Evolutionary conservation across 208 protist species (phyloP), one percentile per base, ranked within the genome.

Genomic region (Wallacemonas sp.): DNA sequence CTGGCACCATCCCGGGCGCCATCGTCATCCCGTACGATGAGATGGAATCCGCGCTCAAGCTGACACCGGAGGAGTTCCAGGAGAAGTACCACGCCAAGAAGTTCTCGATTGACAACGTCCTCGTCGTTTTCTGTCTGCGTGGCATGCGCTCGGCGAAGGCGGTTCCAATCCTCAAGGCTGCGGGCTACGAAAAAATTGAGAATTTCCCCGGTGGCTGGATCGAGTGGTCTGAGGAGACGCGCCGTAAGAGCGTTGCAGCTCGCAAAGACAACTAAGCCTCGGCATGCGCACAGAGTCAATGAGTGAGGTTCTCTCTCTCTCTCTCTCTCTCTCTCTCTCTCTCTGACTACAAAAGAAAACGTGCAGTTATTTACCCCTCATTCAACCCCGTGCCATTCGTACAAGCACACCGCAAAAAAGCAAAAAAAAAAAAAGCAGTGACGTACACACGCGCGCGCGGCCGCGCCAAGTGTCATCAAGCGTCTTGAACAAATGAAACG

Each of bases 81-180:
- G 44, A 2, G 0, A 33, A 57, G 43, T 67, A 67, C 61, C 5
- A 54, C 9, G 36, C 27, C 0, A 23, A 54, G 24, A 70, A 70
- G 27, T 61, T 61, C 21, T 21, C 9, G 26, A 61, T 58, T 16
- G 52, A 63, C 23, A 54, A 44, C 29, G 16, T 36, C 29, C 33
- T 70, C 17, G 41, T 70, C 34, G 33, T 70, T 30, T 70, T 58
- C 36, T 70, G 65, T 46, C 52, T 63, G 14, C 41, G 49, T 21
- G 65, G 65, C n/a, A 48, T 61, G 54, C 65, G 65, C 38, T 47
- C 65, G 2, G 23, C 30, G 3, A 62, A 61, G 33, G 65, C 65
- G 21, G 0, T 34, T n/a, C 32, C 23, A 4, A 29, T 55, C 16
- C 55, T 70, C 43, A 38, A 70, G 41, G 26, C 33, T n/a, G 54